Evolutionary conservation across 2,329 filamentous ascomycete genomes (phyloP), one percentile per base, ranked within the genome.

Genomic region (Nothomitra cinnamomea): DNA sequence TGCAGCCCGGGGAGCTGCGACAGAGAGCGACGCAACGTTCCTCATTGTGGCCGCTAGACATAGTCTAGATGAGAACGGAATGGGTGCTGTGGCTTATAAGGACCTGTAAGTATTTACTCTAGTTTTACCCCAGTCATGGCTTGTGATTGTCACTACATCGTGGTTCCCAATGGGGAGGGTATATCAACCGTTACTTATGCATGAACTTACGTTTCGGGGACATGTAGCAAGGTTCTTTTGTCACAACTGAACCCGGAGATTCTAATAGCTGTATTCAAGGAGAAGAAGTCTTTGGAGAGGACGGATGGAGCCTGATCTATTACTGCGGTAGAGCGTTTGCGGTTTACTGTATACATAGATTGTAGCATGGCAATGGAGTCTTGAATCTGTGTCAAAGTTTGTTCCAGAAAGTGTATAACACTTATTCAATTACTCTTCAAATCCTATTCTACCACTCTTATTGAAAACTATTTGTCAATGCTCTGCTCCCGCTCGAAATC

Each of bases 11-110:
- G 45, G 45, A 6, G 45, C 32, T 2, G 45, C 45, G 15, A 49
- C 25, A 6, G 45, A 49, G 15, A 28, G 24, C n/a, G 45, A 49
- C 32, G 45, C 45, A 32, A 49, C 45, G 45, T 49, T 49, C 45
- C 45, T 49, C 24, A 35, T 28, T 8, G 45, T 49, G 5, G 45
- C 45, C 5, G 45, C 25, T 28, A 24, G 45, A 35, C n/a, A 22
- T 15, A 32, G 24, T n/a, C 45, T 49, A n/a, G 45, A 49, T 24
- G 32, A 35, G 13, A 49, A 28, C 25, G 22, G 45, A 8, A 49
- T 49, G n/a, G 24, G 45, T 35, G 45, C 45, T 35, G 45, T 28
- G 4, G 19, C 45, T 24, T 49, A 49, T 49, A 32, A 28, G 19
- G 45, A 49, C 15, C 32, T 32, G 45, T 49, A 28, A 12, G 45